Conservation (phyloP, 2,329 filamentous ascomycete genomes). For the Rhynchosporium agropyri region DNA sequence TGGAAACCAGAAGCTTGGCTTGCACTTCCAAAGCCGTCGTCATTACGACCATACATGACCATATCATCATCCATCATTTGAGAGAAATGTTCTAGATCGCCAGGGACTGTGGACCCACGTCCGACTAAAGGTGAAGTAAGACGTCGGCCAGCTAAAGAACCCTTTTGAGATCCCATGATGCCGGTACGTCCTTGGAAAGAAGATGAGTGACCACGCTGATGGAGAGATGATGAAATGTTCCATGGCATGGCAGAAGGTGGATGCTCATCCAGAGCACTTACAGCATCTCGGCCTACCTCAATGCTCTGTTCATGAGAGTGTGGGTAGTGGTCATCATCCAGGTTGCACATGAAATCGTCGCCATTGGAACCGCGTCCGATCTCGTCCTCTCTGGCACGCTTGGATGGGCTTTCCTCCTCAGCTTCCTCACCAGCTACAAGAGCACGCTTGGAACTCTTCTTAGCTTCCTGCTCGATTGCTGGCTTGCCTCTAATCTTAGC, state of each 20-base stretch:
- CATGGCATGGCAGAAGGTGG: slow-evolving; percentile 69
- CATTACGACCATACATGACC: slow-evolving; percentile 36
- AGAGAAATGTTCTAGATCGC: slow-evolving; percentile 34
- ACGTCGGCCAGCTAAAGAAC: slow-evolving; percentile 43
- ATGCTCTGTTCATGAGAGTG: slow-evolving; percentile 46
- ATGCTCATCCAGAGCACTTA: slow-evolving; percentile 67
- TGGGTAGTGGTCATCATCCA: slow-evolving; percentile 17
- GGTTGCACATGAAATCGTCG: slow-evolving; percentile 11
- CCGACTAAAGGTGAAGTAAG: slow-evolving; percentile 63
- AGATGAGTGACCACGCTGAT: slow-evolving; percentile 46
- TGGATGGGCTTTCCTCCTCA: slow-evolving; percentile 36
- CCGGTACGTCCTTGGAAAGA: slow-evolving; percentile 25
- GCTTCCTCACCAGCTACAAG: slow-evolving; percentile 26
- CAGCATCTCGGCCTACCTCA: slow-evolving; percentile 72
- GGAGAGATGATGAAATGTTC: slow-evolving; percentile 62
- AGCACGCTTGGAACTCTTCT: slow-evolving; percentile 29
- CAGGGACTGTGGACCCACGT: slow-evolving; percentile 43
- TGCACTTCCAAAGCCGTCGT: slow-evolving; percentile 20
- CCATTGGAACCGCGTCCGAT: slow-evolving; percentile 42
- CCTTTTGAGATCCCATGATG: slow-evolving; percentile 23
- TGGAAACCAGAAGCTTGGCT: slow-evolving; percentile 7
- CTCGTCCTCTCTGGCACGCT: slow-evolving; percentile 46
- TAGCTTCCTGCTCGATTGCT: not conserved
- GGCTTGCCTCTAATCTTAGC: slow-evolving; percentile 38
- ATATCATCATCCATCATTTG: slow-evolving; percentile 31